phyloP scores from a whole-genome alignment of 768 basidiomycete species.

The Imleria badia region DNA sequence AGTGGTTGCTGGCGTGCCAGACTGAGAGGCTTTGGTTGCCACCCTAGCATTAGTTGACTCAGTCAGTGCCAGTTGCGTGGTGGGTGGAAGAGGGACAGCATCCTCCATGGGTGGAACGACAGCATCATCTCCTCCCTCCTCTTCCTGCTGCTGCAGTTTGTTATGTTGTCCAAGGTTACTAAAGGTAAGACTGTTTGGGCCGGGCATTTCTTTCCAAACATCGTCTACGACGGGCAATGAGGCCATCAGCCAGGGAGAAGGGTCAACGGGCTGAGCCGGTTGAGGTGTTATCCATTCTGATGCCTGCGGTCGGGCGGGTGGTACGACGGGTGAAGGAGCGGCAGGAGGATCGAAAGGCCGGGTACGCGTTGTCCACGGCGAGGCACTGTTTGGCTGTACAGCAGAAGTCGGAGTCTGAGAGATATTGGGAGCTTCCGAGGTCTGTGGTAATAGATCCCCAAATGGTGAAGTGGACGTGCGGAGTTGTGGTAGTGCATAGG shows the following conservation, averaged over 20 bases:
- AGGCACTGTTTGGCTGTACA: conserved; percentile 20
- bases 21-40: conserved; percentile 1
- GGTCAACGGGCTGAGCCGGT: conserved; percentile 32
- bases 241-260: conserved; percentile 56
- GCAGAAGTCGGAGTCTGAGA: conserved; percentile 23
- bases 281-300: conserved; percentile 40
- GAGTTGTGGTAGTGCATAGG: conserved; percentile 21
- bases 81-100: conserved; percentile 14
- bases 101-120: conserved; percentile 20
- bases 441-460: conserved; percentile 20
- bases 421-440: conserved; percentile 15
- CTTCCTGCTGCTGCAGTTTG: conserved; percentile 46
- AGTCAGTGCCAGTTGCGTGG: conserved; percentile 12
- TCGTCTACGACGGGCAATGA: conserved; percentile 48
- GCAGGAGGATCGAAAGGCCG: conserved; percentile 20
- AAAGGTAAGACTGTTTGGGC: conserved; percentile 53
- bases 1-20: conserved; percentile 9
- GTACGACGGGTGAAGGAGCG: conserved; percentile 19
- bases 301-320: conserved; percentile 22
- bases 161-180: conserved; percentile 62
- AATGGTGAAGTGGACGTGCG: conserved; percentile 23
- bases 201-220: conserved; percentile 44
- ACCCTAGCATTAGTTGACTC: conserved; percentile 9
- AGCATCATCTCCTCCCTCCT: conserved; percentile 15
- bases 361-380: conserved; percentile 24